These are phyloP conservation scores for Melanopsichium pennsylvanicum DNA, from an alignment of 1,284 basidiomycete genomes.

Conservation along the genomic window DNA sequence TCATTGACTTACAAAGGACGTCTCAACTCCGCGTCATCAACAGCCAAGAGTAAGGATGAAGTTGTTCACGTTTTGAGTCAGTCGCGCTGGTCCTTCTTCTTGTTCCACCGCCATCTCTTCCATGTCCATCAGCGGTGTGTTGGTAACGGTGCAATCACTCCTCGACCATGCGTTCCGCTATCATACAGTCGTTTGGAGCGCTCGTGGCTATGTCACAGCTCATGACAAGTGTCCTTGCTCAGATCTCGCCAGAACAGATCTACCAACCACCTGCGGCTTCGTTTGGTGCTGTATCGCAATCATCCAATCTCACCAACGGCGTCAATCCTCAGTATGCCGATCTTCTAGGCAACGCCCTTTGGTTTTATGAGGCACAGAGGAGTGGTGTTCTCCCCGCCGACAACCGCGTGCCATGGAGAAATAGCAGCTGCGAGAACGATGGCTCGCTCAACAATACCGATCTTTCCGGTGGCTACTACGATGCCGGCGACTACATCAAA, in stretches of 20 bases:
- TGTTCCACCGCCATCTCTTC: not conserved
- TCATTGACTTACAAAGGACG: not conserved
- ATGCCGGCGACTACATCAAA: conserved; percentile 87
- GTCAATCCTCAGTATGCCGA: conserved; percentile 75
- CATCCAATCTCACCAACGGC: conserved; percentile 29
- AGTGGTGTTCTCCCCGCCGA: conserved; percentile 76
- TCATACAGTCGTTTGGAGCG: not conserved
- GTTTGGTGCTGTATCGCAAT: conserved; percentile 19
- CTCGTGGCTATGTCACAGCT: conserved; percentile 9
- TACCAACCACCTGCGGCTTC: conserved; percentile 33
- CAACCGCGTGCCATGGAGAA: conserved; percentile 85
- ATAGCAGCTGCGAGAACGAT: conserved; percentile 79
- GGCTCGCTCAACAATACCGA: conserved; percentile 79
- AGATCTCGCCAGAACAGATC: conserved; percentile 21
- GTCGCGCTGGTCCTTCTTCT: no score
- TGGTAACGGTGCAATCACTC: no score
- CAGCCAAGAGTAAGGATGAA: no score
- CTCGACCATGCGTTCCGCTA: conserved; percentile 9
- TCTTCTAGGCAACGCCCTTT: conserved; percentile 80
- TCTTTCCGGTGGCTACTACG: conserved; percentile 85
- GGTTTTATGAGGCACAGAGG: conserved; percentile 89
- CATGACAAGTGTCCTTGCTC: conserved; percentile 7
- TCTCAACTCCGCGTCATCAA: no score
- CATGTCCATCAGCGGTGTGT: not conserved
- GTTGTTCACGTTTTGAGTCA: no score